These are phyloP conservation scores for Fusarium pseudograminearum DNA, from an alignment of 2,329 filamentous ascomycete species.

Conservation along the genomic window DNA sequence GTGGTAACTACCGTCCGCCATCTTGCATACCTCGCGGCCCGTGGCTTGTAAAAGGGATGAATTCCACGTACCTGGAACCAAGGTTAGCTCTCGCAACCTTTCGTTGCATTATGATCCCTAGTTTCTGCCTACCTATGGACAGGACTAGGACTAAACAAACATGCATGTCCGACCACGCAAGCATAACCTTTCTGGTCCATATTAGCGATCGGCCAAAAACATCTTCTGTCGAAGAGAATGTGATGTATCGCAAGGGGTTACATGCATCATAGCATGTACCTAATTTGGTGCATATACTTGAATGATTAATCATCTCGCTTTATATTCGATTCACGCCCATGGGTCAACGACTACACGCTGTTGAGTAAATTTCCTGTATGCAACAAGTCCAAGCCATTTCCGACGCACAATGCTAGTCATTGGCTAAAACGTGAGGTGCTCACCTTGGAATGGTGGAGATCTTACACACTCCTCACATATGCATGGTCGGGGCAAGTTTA, in stretches of 20 bases:
- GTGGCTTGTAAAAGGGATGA: constrained; percentile 13
- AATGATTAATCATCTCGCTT: neutral
- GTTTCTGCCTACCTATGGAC: neutral
- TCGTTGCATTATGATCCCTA: neutral
- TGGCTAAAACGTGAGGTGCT: neutral
- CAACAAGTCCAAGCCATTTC: neutral
- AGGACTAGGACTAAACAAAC: constrained; percentile 17
- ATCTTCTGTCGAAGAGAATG: constrained; percentile 10
- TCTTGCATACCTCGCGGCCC: constrained; percentile 1
- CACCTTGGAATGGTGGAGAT: neutral
- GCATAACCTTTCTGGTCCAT: constrained; percentile 1
- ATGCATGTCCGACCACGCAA: constrained; percentile 13
- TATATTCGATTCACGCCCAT: neutral
- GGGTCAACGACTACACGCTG: neutral
- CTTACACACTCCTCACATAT: neutral
- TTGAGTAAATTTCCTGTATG: neutral
- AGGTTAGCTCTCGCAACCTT: neutral
- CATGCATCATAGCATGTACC: neutral
- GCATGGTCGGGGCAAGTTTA: neutral
- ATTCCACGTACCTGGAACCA: constrained; percentile 25
- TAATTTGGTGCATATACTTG: neutral
- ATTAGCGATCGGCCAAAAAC: neutral
- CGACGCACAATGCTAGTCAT: neutral
- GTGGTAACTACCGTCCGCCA: neutral
- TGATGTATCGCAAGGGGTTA: constrained; percentile 23